Evolutionary conservation across 2,329 filamentous ascomycete species (phyloP), one percentile per base, ranked within the genome.

Genomic region (Fusarium metavorans): DNA sequence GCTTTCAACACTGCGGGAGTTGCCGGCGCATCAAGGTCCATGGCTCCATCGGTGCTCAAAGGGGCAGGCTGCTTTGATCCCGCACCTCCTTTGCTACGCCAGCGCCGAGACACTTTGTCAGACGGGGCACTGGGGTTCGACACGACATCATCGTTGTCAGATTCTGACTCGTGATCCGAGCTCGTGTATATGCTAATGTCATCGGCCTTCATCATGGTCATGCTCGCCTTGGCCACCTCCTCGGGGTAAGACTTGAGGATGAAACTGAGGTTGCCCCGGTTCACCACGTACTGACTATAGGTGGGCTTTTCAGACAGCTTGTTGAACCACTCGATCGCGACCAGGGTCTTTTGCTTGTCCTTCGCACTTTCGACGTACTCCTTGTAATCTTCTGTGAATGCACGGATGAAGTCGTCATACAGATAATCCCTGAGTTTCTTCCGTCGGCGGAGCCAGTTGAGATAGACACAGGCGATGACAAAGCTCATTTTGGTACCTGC

Each of bases 341-440:
- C 79, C 10, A 85, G 80, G 0, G 81, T 71, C 25, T 81, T 76
- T 25, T 77, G 76, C 3, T 70, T 71, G 4, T 71, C 68, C 7
- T 78, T 75, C 2, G 78, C 66, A 4, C 75, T 73, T 2, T 76
- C 64, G 27, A 86, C 81, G 64, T 89, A 89, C 1, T 76, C 71
- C 8, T 84, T 71, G 71, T 84, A 90, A 1, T 84, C 82, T 1
- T 77, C 77, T 2, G 84, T 81, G 60, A 86, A 89, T 2, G 80
- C 77, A 9, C 84, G 80, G 34, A 90, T 84, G 62, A 89, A 88
- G 64, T 90, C 88, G 72, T 90, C 89, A 68, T 85, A 90, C 0
- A 88, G 76, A 63, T 81, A 87, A 27, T 84, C 82, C 14, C 83
- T 81, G 20, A 89, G 75, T 6, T 73, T 61, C 10, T 80, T 79